These are phyloP conservation scores for Fusarium keratoplasticum DNA, from an alignment of 2,329 filamentous ascomycete genomes.

Conservation along the genomic window DNA sequence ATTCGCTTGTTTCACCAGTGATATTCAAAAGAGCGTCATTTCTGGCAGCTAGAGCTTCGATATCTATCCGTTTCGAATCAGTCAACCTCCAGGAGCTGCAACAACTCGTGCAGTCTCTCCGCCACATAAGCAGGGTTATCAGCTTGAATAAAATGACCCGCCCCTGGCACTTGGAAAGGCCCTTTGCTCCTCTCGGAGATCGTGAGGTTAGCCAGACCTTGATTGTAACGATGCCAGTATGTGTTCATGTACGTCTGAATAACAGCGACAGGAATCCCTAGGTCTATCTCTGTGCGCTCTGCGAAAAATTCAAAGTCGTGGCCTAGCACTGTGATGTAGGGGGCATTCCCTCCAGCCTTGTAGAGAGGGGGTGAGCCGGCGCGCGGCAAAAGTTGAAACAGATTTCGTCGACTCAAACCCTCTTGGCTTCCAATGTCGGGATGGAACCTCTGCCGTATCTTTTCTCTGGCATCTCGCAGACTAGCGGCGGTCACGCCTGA, in stretches of 20 bases:
- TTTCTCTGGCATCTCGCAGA: slow-evolving; percentile 19
- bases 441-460: slow-evolving; percentile 31
- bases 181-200: slow-evolving; percentile 50
- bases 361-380: slow-evolving; percentile 25
- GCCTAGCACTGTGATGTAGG: slow-evolving; percentile 38
- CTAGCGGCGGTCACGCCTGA: slow-evolving; percentile 10
- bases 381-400: slow-evolving; percentile 30
- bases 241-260: slow-evolving; percentile 65
- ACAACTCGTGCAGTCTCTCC: slow-evolving; percentile 7
- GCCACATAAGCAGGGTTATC: slow-evolving; percentile 63
- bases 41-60: not conserved
- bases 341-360: not conserved
- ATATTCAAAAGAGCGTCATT: not conserved
- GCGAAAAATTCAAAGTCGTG: slow-evolving; percentile 40
- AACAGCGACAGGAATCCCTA: slow-evolving; percentile 38
- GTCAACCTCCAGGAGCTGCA: slow-evolving; percentile 10
- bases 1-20: not conserved
- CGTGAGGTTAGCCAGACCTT: slow-evolving; percentile 60
- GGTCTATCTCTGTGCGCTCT: slow-evolving; percentile 1
- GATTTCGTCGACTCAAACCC: slow-evolving; percentile 34
- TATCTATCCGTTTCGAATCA: not conserved
- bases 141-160: slow-evolving; percentile 57
- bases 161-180: slow-evolving; percentile 22
- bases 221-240: slow-evolving; percentile 65
- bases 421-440: slow-evolving; percentile 35